Evolutionary conservation across 2,329 filamentous ascomycete genomes (phyloP), one percentile per base, ranked within the genome.

Genomic region (Scedosporium dehoogii): DNA sequence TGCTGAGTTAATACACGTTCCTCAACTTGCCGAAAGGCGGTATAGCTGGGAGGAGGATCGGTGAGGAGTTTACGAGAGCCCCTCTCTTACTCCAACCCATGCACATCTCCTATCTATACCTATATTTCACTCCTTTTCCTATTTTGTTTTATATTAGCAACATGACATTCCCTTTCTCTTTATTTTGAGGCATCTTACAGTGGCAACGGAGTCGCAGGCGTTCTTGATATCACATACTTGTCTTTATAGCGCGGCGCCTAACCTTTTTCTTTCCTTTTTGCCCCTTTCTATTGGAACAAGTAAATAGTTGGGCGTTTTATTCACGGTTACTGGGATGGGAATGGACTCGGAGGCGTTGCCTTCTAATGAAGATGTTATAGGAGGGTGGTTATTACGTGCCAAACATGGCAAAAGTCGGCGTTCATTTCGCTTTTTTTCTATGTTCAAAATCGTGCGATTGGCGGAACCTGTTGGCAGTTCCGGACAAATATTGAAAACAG

Each of bases 1-100:
- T 0, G 70, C 70, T 3, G 80, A 82, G 60, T 68, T 82, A 23
- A 71, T 82, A 3, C 80, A 82, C 63, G 77, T 83, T 9, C 80
- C 80, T 2, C 80, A 83, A 66, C 68, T 79, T 62, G 78, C 80
- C 3, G 75, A 75, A 38, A 76, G 73, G 65, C 72, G 80, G 42
- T 83, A 81, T 61, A 82, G 80, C 65, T 83, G 80, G 79, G 80
- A 82, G 66, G 72, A 77, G 4, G 70, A 73, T 33, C 61, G 64
- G 64, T 67, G 63, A 67, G 4, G 6, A 21, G 18, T 21, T 18
- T 10, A n/a, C 16, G n/a, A 48, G 16, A 7, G 21, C 21, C 44
- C 14, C 21, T 18, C 9, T 10, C 9, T 48, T 23, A 48, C 44
- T 48, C 44, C 6, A 16, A 48, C 21, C 3, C 21, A 21, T 23